Evolutionary conservation across 2,329 filamentous ascomycete species (phyloP), one percentile per base, ranked within the genome.

Genomic region (Grosmannia huntii): DNA sequence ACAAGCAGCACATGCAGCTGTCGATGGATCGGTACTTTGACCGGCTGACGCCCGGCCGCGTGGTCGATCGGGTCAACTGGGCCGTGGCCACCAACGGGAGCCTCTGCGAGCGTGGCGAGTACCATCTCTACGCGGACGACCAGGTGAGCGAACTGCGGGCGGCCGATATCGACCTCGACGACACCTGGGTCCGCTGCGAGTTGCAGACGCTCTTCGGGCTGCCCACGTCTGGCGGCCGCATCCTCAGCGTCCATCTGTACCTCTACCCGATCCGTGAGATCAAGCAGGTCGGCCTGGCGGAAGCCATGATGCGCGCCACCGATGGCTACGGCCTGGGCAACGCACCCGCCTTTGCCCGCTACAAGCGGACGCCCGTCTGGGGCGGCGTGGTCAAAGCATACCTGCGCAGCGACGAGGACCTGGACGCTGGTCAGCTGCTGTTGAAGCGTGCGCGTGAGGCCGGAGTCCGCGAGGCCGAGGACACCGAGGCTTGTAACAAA

Each of bases 21-120:
- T 59, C 57, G 6, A 62, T 62, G 60, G 59, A 62, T 46, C 60
- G 60, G 4, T 62, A 59, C 44, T 62, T 62, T 57, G 48, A 21
- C 12, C 44, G 48, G 14, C 49, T 62, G 19, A 44, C 46, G n/a
- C 56, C 59, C 1, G 60, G 60, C 14, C 50, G 51, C n/a, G 54
- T 62, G 1, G 59, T 62, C 5, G 46, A 62, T 52, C 59, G 60
- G 23, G 51, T 62, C 55, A 62, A 62, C 57, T 60, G 58, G 60
- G 60, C 60, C 1, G 59, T 62, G 38, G 57, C 58, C 1, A 62
- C 60, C 6, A 61, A 61, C 25, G 19, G 54, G 1, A 57, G 31
- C 4, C 58, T 61, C 1, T 61, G 60, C 48, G 60, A 61, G 57
- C 56, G 60, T 11, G 60, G 60, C 46, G 60, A 61, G 58, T 61